Evolutionary conservation across 495 filamentous ascomycete species (phyloP).

Genomic region (Lasiosphaeria hispida): DNA sequence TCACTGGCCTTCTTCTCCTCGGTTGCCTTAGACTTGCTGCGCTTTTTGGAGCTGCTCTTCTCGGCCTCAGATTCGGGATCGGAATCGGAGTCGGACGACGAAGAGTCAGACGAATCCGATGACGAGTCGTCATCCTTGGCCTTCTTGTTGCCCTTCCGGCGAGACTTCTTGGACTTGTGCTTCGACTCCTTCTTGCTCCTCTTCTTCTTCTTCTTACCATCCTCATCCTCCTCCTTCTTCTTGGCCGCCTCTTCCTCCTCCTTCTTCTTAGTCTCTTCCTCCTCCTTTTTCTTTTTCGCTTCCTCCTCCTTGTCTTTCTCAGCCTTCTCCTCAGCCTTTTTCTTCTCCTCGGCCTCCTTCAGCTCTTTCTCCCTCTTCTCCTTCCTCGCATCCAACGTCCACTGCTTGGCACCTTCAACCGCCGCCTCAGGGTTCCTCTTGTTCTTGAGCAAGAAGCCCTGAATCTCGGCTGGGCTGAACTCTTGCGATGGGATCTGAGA

Average conservation of each 20-base stretch:
- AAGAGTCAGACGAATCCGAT: slow-evolving; percentile 16
- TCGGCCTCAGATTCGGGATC: slow-evolving; percentile 17
- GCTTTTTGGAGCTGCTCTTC: slow-evolving; percentile 15
- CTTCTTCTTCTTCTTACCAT: slow-evolving; percentile 17
- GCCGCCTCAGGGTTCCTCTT: slow-evolving; percentile 61
- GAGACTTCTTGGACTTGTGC: slow-evolving; percentile 14
- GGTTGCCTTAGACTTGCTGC: slow-evolving; percentile 7
- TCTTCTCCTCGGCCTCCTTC: slow-evolving; percentile 44
- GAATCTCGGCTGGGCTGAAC: slow-evolving; percentile 75
- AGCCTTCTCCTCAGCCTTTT: slow-evolving; percentile 36
- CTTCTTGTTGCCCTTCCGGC: slow-evolving; percentile 8
- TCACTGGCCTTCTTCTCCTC: slow-evolving; percentile 3
- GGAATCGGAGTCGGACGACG: slow-evolving; percentile 11
- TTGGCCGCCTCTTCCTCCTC: slow-evolving; percentile 29
- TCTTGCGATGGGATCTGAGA: slow-evolving; percentile 57
- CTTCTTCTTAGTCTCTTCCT: slow-evolving; percentile 27
- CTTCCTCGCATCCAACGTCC: slow-evolving; percentile 56
- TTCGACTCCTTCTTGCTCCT: slow-evolving; percentile 14
- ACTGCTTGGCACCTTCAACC: slow-evolving; percentile 53
- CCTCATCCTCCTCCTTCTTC: slow-evolving; percentile 19
- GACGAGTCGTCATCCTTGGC: slow-evolving; percentile 1
- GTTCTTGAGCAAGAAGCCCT: slow-evolving; percentile 69
- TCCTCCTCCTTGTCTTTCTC: slow-evolving; percentile 36
- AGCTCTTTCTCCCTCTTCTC: slow-evolving; percentile 57
- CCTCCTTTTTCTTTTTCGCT: slow-evolving; percentile 26